Base-by-base conservation (phyloP, 202 grass and related monocot genomes). In the Schoenoplectus tabernaemontani region DNA sequence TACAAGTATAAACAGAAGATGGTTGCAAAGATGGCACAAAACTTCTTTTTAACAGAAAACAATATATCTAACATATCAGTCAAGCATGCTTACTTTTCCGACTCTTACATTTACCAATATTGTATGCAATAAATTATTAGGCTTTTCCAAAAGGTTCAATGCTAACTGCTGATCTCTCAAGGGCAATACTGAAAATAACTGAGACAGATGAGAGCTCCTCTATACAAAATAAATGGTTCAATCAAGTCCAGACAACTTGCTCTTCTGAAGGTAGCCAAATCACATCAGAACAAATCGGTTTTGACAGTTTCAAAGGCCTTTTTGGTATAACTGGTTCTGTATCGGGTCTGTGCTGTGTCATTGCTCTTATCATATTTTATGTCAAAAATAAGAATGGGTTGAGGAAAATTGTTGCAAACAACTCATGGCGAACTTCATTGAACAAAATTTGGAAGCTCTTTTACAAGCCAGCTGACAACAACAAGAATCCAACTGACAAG, bases 311-410 rank as follows among this genome's bases (percentile, higher is more conserved):
- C 82, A 57, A 72, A 84, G 88, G 88, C 20, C 87, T 93, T 1
- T 97, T 97, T 80, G 78, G 89, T 42, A 37, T 96, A 63, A 92
- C 93, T 22, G 89, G 89, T 37, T 48, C 22, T 56, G 83, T 78
- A 17, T 90, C 90, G 0, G 33, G 87, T 22, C 0, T 88, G 19
- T 90, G 84, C 43, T 81, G 67, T 74, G 12, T 72, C 62, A 6
- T 85, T 46, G 84, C 86, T 61, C 83, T 96, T 2, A 24, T 22
- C 42, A 16, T 33, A 39, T 90, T 92, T 73, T 5, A 48, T 77
- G 51, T 51, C 1, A 8, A 33, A 41, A 86, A 82, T 57, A 38
- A 73, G 63, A 37, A 3, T 0, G 0, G 3, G 10, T 39, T 92
- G 36, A 32, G 20, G 57, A 9, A 12, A 57, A 57, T 79, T 57